Evolutionary conservation across 148 eudicot species (phyloP).

Genomic region (Linanthus parryae): DNA sequence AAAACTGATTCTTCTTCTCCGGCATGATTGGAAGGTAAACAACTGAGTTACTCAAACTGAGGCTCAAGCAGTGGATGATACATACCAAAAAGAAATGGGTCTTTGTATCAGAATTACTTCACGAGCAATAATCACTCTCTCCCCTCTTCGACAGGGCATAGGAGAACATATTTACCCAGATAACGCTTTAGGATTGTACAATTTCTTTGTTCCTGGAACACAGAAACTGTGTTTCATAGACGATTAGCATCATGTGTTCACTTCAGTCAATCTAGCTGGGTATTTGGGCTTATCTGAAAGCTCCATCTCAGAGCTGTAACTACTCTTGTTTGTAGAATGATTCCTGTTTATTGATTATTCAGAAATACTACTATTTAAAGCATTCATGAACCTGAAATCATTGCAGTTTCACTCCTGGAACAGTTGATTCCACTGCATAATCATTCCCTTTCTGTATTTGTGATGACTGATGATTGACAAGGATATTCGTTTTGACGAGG

Average conservation of each 20-base stretch:
- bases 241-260: neutral
- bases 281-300: too few species aligned
- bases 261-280: too few species aligned
- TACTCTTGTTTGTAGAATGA: too few species aligned
- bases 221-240: neutral
- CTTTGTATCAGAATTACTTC: neutral
- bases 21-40: neutral
- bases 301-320: too few species aligned
- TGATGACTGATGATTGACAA: too few species aligned
- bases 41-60: neutral
- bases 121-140: neutral
- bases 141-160: neutral
- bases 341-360: too few species aligned
- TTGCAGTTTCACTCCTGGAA: too few species aligned
- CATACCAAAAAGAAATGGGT: neutral
- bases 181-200: neutral
- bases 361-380: too few species aligned
- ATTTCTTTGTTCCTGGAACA: neutral
- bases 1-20: neutral
- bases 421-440: too few species aligned
- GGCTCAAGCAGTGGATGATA: neutral
- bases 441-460: too few species aligned
- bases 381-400: too few species aligned
- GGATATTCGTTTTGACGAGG: too few species aligned
- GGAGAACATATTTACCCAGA: neutral